Percentiles rank a stretch among this genome's conserved stretches.
Conservation (phyloP, 73 alveolate species). For the Urostyla sp. region DNA sequence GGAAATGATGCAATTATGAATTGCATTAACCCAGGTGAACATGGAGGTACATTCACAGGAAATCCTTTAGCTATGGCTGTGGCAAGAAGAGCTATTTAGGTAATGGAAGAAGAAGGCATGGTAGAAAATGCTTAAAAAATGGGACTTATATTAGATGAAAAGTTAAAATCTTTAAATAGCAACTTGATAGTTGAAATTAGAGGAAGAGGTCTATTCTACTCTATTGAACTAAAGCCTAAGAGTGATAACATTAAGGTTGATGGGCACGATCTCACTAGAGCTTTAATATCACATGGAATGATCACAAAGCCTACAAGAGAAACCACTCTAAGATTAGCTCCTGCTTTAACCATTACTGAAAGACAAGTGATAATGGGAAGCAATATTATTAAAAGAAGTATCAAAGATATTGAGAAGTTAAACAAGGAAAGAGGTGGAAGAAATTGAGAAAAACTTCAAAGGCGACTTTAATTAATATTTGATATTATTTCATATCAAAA, state of each 20-base stretch:
- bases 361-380: constrained; percentile 60
- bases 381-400: constrained; percentile 55
- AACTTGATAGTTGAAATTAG: constrained; percentile 75
- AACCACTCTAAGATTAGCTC: constrained; percentile 90
- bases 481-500: not conserved
- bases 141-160: constrained; percentile 74
- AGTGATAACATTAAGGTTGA: constrained; percentile 60
- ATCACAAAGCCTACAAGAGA: constrained; percentile 93
- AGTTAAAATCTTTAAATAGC: constrained; percentile 50
- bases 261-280: constrained; percentile 56
- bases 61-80: constrained; percentile 89
- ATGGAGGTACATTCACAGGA: constrained; percentile 97
- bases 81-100: constrained; percentile 76
- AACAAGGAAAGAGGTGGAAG: constrained; percentile 32
- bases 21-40: constrained; percentile 90
- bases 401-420: constrained; percentile 42
- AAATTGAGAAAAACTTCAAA: not conserved
- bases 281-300: constrained; percentile 76
- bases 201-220: constrained; percentile 93
- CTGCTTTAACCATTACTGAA: constrained; percentile 85
- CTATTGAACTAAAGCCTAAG: constrained; percentile 82
- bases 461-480: not conserved
- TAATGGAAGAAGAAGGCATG: constrained; percentile 80
- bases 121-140: constrained; percentile 74
- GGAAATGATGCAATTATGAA: constrained; percentile 86